Evolutionary conservation across 2,329 filamentous ascomycete species (phyloP), one percentile per base, ranked within the genome.

Genomic region (Teratosphaeria pseudoeucalypti): DNA sequence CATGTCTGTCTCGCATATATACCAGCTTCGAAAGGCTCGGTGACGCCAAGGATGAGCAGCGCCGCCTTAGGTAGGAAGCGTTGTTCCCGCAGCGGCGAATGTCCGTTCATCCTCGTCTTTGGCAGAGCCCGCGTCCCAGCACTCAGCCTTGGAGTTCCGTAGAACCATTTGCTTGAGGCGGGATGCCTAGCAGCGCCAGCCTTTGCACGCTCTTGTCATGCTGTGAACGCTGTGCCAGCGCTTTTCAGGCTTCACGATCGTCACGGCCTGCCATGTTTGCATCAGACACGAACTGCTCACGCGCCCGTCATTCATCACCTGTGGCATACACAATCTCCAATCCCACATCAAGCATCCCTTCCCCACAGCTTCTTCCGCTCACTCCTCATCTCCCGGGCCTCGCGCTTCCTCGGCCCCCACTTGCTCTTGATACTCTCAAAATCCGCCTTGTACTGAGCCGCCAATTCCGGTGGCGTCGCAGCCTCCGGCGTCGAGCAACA

Each of bases 351-450:
- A 62, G 77, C 78, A 72, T 84, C 83, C 67, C 77, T 77, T 55
- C 80, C 82, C 85, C 84, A 87, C 34, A 78, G 69, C 67, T 80
- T 80, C 76, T 80, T 83, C 73, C 85, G 81, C 71, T 81, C 76
- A 66, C 75, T 72, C 67, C 84, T 75, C 66, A 86, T 84, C 70
- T 85, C 82, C 63, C 84, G 79, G 52, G 85, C 85, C 73, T 80
- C 78, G 62, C 77, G 78, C 72, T 82, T 81, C 73, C 79, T 80
- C 56, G 71, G 70, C 34, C 85, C 85, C 85, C 85, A 88, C 72
- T 76, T 79, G 59, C 74, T 77, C 75, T 84, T 83, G 53, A 82
- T 77, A 54, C 73, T 78, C 67, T 82, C 79, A 66, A 83, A 69
- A 65, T 79, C 73, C 61, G 72, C 74, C 71, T 76, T 76, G 58